Evolutionary conservation across 164 flowering plant species (phyloP), one percentile per base, ranked within the genome.

Genomic region (Magnolia changhungtana): DNA sequence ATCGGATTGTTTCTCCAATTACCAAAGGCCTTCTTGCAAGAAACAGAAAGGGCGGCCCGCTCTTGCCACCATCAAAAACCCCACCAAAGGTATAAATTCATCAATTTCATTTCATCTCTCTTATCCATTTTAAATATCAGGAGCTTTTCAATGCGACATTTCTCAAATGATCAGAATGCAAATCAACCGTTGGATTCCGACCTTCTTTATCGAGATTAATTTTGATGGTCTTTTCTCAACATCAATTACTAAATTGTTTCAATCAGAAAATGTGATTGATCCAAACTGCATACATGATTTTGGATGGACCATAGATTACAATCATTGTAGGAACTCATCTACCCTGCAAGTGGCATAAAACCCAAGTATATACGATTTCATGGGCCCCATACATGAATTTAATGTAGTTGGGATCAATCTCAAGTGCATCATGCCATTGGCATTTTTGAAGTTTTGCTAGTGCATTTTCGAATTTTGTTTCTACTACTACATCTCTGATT

Each of bases 1-100:
- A 93, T 87, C 81, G 78, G 8, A 85, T 93, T 87, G 78, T 93
- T 83, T 93, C 98, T 4, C 98, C 96, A 13, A 78, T 91, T 45
- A 85, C 94, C 0, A 93, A 81, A 83, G 91, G 93, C 20, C 83
- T 93, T 74, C 88, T 90, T 52, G 94, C 93, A 2, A 84, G 93
- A 84, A 81, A 75, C 76, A 83, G 85, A 79, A 90, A 85, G 77
- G 77, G 80, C 0, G 80, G 76, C 5, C 49, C 72, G 2, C 81
- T 83, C 31, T 72, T 90, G 66, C 89, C 90, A 0, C 92, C 91
- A 0, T 69, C 84, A 21, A 59, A 7, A 55, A 86, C 81, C 79
- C 88, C 77, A 24, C 67, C 86, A 7, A 87, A 85, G 89, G 89
- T 70, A 49, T 70, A 49, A 19, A 49, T 7, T 20, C 8, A 45